A percentile compares a stretch with the other conserved stretches of the same genome.
phyloP scores from a whole-genome alignment of 2,329 filamentous ascomycete species.

The Ceratocystis cubensis region DNA sequence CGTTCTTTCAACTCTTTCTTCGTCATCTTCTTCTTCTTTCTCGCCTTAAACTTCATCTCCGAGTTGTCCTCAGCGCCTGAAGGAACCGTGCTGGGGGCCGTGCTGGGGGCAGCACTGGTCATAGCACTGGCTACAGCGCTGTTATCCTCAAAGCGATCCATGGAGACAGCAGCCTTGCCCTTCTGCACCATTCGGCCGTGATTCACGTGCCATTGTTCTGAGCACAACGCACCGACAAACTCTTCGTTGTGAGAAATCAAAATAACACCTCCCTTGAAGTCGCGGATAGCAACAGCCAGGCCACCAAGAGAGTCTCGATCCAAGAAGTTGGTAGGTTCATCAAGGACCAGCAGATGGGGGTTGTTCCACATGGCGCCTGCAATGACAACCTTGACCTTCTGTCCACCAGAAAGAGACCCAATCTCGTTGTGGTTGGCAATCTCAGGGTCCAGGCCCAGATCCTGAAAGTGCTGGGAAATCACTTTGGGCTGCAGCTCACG shows the following conservation, averaged over 20 bases:
- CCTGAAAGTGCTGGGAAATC: conserved; percentile 96
- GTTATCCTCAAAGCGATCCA: conserved; percentile 79
- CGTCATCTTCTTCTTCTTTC: conserved; percentile 98
- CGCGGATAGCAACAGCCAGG: conserved; percentile 91
- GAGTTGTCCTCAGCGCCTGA: conserved; percentile 69
- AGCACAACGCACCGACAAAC: conserved; percentile 89
- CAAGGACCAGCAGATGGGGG: conserved; percentile 88
- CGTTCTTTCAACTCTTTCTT: conserved; percentile 91
- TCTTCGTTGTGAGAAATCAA: conserved; percentile 99
- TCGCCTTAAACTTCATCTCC: conserved; percentile 74
- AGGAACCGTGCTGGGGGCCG: conserved; percentile 54
- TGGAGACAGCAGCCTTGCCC: conserved; percentile 57
- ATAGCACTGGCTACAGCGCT: conserved; percentile 47
- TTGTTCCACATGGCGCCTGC: conserved; percentile 98
- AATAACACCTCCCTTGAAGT: conserved; percentile 95
- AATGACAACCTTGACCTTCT: conserved; percentile 98
- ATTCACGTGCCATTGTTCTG: conserved; percentile 90
- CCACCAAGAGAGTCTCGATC: conserved; percentile 95
- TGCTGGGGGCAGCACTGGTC: conserved; percentile 42
- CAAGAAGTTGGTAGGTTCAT: conserved; percentile 98
- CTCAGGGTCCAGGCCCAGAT: conserved; percentile 88
- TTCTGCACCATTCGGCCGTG: conserved; percentile 80
- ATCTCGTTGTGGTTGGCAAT: conserved; percentile 99
- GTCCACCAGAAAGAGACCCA: conserved; percentile 84
- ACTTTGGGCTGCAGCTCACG: conserved; percentile 82